Evolutionary conservation across 345 rosid genomes (phyloP).

Genomic region (Populus euphratica): DNA sequence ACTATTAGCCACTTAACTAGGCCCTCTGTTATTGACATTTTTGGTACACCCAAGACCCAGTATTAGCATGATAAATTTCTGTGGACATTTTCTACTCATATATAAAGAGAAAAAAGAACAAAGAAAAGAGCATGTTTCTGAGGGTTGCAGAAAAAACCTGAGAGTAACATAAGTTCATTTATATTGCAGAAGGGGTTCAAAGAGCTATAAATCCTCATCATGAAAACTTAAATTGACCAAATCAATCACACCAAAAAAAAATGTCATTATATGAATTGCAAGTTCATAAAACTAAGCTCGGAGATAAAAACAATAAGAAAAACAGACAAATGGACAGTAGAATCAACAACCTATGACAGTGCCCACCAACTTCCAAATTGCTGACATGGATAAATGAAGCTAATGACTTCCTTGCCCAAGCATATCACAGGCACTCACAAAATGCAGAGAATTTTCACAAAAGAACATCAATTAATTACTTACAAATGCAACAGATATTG

Average conservation of each 20-base stretch:
- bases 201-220: not conserved
- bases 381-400: not conserved
- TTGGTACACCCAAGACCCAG: not conserved
- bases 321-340: not conserved
- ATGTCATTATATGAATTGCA: not conserved
- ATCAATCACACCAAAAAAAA: not conserved
- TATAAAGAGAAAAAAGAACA: not conserved
- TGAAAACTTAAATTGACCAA: not conserved
- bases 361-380: not conserved
- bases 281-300: not conserved
- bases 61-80: not conserved
- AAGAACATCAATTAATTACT: conserved; percentile 32
- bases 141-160: not conserved
- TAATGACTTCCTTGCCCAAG: not conserved
- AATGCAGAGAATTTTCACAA: not conserved
- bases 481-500: conserved; percentile 85
- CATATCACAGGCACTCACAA: not conserved
- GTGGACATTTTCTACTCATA: not conserved
- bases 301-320: not conserved
- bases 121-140: not conserved
- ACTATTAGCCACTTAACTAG: not conserved
- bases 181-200: not conserved
- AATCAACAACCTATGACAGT: not conserved
- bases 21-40: not conserved
- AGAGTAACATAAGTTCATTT: not conserved